phyloP scores from a whole-genome alignment of 2,329 filamentous ascomycete species.

The Fusarium sp. region DNA sequence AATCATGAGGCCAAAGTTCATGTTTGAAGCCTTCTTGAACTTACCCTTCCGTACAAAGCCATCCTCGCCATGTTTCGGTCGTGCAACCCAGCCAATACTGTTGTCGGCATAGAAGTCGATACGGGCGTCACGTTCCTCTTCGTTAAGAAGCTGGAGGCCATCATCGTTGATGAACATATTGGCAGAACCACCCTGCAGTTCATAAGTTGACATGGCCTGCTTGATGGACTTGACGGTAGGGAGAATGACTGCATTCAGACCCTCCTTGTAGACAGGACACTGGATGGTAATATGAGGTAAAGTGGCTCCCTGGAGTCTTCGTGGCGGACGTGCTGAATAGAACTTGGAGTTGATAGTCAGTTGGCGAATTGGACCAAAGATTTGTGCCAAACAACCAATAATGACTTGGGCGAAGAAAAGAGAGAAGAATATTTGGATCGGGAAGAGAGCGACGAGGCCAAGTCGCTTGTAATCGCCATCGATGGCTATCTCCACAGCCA shows the following conservation, averaged over 20 bases:
- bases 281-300: slow-evolving; percentile 83
- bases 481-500: slow-evolving; percentile 73
- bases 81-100: slow-evolving; percentile 74
- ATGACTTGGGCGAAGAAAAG: slow-evolving; percentile 84
- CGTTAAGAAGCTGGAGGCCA: slow-evolving; percentile 72
- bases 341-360: slow-evolving; percentile 80
- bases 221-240: slow-evolving; percentile 82
- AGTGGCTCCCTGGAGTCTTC: slow-evolving; percentile 62
- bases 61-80: slow-evolving; percentile 69
- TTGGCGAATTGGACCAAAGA: slow-evolving; percentile 78
- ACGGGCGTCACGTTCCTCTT: slow-evolving; percentile 67
- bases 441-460: slow-evolving; percentile 70
- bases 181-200: slow-evolving; percentile 78
- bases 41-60: slow-evolving; percentile 71
- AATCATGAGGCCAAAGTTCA: slow-evolving; percentile 75
- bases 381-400: slow-evolving; percentile 76
- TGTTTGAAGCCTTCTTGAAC: slow-evolving; percentile 77
- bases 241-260: slow-evolving; percentile 75
- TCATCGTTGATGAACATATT: slow-evolving; percentile 83
- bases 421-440: slow-evolving; percentile 81
- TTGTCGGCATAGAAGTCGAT: slow-evolving; percentile 75
- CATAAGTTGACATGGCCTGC: slow-evolving; percentile 78
- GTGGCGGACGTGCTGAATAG: slow-evolving; percentile 77
- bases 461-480: slow-evolving; percentile 70
- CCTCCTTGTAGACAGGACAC: slow-evolving; percentile 89